These are phyloP conservation scores for Phtheirospermum japonicum DNA, from an alignment of 257 asterid genomes.

Conservation along the genomic window DNA sequence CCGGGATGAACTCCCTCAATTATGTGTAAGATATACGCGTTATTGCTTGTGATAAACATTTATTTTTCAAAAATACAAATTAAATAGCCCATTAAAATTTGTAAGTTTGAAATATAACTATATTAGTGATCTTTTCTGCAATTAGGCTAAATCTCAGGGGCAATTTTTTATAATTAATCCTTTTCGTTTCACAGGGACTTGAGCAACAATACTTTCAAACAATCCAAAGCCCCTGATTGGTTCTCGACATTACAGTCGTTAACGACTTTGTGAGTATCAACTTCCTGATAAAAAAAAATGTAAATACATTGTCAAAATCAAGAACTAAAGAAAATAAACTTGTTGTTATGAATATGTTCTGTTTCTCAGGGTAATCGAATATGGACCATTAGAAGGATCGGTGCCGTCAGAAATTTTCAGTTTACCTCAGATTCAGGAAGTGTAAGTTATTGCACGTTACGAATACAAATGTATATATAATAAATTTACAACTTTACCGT, in stretches of 20 bases:
- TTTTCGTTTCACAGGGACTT: constrained; percentile 59
- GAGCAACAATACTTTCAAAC: constrained; percentile 79
- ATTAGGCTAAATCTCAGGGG: too few species aligned
- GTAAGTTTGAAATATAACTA: too few species aligned
- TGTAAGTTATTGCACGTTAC: too few species aligned
- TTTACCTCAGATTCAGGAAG: constrained; percentile 86
- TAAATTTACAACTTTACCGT: background rate
- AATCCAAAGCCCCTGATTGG: constrained; percentile 73
- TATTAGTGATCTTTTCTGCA: too few species aligned
- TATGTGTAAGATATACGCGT: constrained; percentile 53
- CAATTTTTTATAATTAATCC: too few species aligned
- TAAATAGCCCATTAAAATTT: too few species aligned
- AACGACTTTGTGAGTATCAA: constrained; percentile 73
- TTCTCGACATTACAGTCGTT: constrained; percentile 66
- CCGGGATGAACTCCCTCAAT: constrained; percentile 74
- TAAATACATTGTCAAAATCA: constrained; percentile 4
- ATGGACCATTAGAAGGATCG: constrained; percentile 73
- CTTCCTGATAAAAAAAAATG: background rate
- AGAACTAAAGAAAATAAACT: constrained; percentile 20
- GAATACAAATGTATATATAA: background rate
- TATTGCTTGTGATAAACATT: background rate
- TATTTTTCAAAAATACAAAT: background rate
- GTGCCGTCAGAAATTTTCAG: constrained; percentile 65
- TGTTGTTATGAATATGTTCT: constrained; percentile 20
- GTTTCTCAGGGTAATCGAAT: constrained; percentile 68